phyloP scores from a whole-genome alignment of 352 stramenopile species.

The Pythium sp. region DNA sequence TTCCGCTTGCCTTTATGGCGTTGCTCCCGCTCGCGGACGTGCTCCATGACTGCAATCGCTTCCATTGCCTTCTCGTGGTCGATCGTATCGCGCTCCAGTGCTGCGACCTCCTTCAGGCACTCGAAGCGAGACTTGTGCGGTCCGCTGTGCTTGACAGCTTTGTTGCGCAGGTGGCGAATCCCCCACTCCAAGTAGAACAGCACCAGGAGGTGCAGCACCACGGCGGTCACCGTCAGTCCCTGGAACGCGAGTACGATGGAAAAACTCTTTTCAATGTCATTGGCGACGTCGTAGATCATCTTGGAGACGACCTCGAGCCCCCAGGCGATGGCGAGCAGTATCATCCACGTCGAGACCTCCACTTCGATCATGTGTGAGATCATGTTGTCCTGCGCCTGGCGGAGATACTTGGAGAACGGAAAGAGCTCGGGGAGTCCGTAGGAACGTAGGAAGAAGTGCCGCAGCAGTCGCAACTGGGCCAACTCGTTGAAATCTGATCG shows the following conservation, averaged over 20 bases:
- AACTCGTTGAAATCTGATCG: slow-evolving; percentile 17
- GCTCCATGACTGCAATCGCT: slow-evolving; percentile 27
- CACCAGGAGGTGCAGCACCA: slow-evolving; percentile 39
- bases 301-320: slow-evolving; percentile 24
- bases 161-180: background rate
- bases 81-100: slow-evolving; percentile 15
- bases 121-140: slow-evolving; percentile 12
- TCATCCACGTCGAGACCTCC: slow-evolving; percentile 59
- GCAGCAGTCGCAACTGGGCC: slow-evolving; percentile 35
- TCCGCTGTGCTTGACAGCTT: background rate
- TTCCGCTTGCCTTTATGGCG: slow-evolving; percentile 4
- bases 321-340: slow-evolving; percentile 50
- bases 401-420: slow-evolving; percentile 75
- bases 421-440: slow-evolving; percentile 52
- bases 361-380: slow-evolving; percentile 83
- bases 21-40: slow-evolving; percentile 13
- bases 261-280: slow-evolving; percentile 19
- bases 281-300: slow-evolving; percentile 11
- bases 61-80: slow-evolving; percentile 21
- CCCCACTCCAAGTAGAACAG: slow-evolving; percentile 32
- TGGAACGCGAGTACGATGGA: slow-evolving; percentile 37
- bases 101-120: slow-evolving; percentile 21
- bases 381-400: slow-evolving; percentile 68
- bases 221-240: slow-evolving; percentile 28
- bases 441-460: slow-evolving; percentile 40